Base-by-base conservation (phyloP, 2,329 filamentous ascomycete species). In the Paecilomyces dactylethromorphus region DNA sequence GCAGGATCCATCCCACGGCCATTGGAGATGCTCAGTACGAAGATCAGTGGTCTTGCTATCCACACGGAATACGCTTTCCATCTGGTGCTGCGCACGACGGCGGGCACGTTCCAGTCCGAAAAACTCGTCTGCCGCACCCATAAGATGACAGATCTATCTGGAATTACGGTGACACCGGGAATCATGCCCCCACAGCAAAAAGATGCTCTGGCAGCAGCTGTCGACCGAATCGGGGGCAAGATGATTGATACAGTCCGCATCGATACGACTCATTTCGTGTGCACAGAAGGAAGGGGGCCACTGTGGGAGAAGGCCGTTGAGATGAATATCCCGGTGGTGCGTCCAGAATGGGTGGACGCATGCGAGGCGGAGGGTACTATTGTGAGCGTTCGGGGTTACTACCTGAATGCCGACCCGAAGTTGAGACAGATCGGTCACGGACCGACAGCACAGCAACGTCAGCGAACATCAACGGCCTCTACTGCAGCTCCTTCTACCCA, bases 201-300 rank as follows among this genome's bases (percentile, higher is more conserved):
- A 70, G 91, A 96, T 65, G 87, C 83, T 62, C 82, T 99, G 21
- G 81, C 83, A 53, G 82, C 82, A 53, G 91, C 92, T 1, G 85
- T 97, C 35, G 87, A 94, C 69, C 84, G 91, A 65, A 96, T 99
- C 66, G 94, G 94, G 54, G 94, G 91, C 61, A 96, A 94, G 80
- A 81, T 97, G 63, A 89, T 91, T 59, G 93, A 97, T 66, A 84
- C 84, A 12, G 92, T 97, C 56, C 85, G 93, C 68, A 97, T 99
- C 70, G 94, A 99, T 73, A 99, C 94, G 0, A 99, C 94, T 15
- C 94, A 99, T 76, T 99, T 99, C 73, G 91, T 99, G 60, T 97
- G 93, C 63, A 96, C 91, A 10, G 94, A 99, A 74, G 92, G 92
- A 31, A 82, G 92, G 58, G 94, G 94, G 32, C 83, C 90, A 55